A percentile compares a stretch with the other conserved stretches of the same genome.
Conservation (phyloP, 2,329 filamentous ascomycete genomes). For the Alternaria metachromatica region DNA sequence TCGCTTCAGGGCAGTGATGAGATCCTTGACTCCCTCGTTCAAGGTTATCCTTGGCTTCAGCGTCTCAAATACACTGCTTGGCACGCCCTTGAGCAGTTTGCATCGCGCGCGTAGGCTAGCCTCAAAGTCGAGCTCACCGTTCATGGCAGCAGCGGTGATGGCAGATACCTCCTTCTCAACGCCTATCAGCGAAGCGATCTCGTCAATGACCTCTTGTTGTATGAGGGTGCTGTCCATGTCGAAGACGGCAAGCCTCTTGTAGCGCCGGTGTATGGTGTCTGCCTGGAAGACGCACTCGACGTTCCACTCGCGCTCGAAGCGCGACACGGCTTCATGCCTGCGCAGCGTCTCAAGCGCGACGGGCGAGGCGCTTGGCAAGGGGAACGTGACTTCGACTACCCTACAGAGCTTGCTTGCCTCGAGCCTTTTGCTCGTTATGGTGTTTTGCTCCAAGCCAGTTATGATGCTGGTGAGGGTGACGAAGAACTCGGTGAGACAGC, state of each 20-base stretch:
- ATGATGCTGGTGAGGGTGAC: slow-evolving; percentile 58
- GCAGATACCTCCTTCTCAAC: slow-evolving; percentile 81
- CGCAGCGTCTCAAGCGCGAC: slow-evolving; percentile 70
- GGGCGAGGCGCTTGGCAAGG: slow-evolving; percentile 60
- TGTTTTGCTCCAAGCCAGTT: slow-evolving; percentile 57
- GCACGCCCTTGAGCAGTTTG: slow-evolving; percentile 79
- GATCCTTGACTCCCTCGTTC: slow-evolving; percentile 77
- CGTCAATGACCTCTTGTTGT: slow-evolving; percentile 95
- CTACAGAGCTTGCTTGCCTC: slow-evolving; percentile 66
- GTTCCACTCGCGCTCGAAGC: slow-evolving; percentile 89
- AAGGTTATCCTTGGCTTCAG: slow-evolving; percentile 78
- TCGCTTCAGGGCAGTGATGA: slow-evolving; percentile 75
- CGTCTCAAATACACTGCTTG: slow-evolving; percentile 77
- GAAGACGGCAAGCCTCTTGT: slow-evolving; percentile 90
- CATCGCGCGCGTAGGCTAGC: slow-evolving; percentile 82
- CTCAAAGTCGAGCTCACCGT: slow-evolving; percentile 92
- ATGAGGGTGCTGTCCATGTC: slow-evolving; percentile 99
- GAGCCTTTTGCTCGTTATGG: slow-evolving; percentile 59
- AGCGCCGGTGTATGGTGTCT: slow-evolving; percentile 75
- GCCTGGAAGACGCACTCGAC: slow-evolving; percentile 80
- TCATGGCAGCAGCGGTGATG: slow-evolving; percentile 94
- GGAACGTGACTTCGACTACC: slow-evolving; percentile 71
- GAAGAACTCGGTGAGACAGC: slow-evolving; percentile 63
- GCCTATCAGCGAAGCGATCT: slow-evolving; percentile 84
- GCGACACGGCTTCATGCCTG: slow-evolving; percentile 78